A percentile compares a stretch with the other conserved stretches of the same genome.
Conservation (phyloP, 208 protist genomes). For the Polymyxa betae region DNA sequence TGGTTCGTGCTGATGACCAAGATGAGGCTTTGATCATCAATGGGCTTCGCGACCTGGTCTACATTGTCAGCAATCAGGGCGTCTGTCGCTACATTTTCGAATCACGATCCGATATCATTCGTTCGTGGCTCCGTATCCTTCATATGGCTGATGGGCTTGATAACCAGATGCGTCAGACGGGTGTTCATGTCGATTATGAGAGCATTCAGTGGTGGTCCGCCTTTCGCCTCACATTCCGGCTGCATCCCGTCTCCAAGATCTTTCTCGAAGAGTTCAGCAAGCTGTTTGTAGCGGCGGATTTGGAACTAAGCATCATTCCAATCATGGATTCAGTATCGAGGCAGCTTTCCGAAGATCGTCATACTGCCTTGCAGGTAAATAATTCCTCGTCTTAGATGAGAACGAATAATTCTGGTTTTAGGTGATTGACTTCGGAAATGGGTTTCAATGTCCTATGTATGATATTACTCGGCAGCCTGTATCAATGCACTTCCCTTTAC, state of each 20-base stretch:
- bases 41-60: not conserved
- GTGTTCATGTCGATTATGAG: slow-evolving; percentile 26
- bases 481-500: slow-evolving; percentile 27
- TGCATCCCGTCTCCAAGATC: not conserved
- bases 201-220: not conserved
- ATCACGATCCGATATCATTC: not conserved
- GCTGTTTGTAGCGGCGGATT: not conserved
- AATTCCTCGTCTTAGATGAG: too few relatives aligned
- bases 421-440: not conserved
- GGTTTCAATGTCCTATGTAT: not conserved
- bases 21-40: not conserved
- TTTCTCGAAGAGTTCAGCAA: not conserved
- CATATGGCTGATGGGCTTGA: not conserved
- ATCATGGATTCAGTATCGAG: not conserved
- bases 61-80: not conserved
- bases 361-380: too few relatives aligned
- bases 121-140: not conserved
- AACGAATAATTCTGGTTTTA: not conserved
- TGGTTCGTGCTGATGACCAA: not conserved
- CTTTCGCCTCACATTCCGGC: not conserved
- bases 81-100: not conserved
- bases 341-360: not conserved
- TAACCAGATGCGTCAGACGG: not conserved
- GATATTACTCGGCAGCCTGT: not conserved
- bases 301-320: not conserved